These are phyloP conservation scores for Termitomyces sp. DNA, from an alignment of 768 basidiomycete species.

Conservation along the genomic window DNA sequence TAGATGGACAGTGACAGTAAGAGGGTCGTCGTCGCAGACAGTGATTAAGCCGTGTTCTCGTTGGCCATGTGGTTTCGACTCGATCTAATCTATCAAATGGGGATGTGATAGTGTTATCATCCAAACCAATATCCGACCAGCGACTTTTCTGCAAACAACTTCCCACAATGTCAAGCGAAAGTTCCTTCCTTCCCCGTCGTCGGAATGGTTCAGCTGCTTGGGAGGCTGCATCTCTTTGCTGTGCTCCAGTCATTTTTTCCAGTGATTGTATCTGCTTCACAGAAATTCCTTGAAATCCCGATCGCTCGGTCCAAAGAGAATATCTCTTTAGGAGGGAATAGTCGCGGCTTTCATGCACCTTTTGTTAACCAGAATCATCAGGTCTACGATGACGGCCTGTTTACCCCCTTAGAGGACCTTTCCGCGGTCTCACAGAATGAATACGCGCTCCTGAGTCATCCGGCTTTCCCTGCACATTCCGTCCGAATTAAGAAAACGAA, in stretches of 20 bases:
- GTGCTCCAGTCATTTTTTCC: neutral
- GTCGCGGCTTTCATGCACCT: neutral
- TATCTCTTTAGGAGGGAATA: neutral
- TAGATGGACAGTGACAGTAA: neutral
- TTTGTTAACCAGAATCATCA: neutral
- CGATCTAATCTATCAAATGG: neutral
- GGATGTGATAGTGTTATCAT: neutral
- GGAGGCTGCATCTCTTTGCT: neutral
- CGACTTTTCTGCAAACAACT: no score
- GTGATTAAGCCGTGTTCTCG: no score
- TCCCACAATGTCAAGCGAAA: neutral
- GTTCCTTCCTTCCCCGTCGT: neutral
- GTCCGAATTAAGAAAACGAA: constrained; percentile 55
- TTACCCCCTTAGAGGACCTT: constrained; percentile 28
- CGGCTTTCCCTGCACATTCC: constrained; percentile 42
- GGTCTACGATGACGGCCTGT: constrained; percentile 24
- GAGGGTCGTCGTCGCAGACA: neutral
- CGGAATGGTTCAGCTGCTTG: neutral
- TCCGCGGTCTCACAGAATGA: constrained; percentile 24
- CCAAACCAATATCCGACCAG: neutral
- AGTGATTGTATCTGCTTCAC: neutral
- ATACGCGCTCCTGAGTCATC: constrained; percentile 37
- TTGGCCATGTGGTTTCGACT: neutral
- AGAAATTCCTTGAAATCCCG: neutral
- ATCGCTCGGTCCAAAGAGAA: neutral